A percentile compares a stretch with the other conserved stretches of the same genome.
These are phyloP conservation scores for Myrmaecium sp. DNA, from an alignment of 2,329 filamentous ascomycete genomes.

Conservation along the genomic window DNA sequence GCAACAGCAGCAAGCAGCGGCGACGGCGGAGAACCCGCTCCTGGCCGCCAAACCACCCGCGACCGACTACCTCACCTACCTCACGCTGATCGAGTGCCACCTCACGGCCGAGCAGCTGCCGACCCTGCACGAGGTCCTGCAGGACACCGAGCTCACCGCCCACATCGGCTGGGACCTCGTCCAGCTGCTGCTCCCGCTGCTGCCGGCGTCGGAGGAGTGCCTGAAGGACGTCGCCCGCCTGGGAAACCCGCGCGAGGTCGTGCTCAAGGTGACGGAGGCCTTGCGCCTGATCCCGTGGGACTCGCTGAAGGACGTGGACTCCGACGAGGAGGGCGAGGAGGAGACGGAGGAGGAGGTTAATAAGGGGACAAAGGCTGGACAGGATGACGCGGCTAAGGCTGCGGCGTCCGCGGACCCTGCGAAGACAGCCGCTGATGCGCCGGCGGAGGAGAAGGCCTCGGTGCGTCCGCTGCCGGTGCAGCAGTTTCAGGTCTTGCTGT, in stretches of 20 bases:
- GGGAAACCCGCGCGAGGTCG: slow-evolving; percentile 67
- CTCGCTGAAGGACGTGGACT: slow-evolving; percentile 42
- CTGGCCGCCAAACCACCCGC: slow-evolving; percentile 41
- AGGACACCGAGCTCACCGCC: slow-evolving; percentile 50
- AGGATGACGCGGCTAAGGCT: slow-evolving; percentile 8
- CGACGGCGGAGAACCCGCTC: slow-evolving; percentile 34
- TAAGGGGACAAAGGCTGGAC: slow-evolving; percentile 2
- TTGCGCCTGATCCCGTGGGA: slow-evolving; percentile 42
- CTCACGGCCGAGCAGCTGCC: slow-evolving; percentile 50
- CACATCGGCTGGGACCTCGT: slow-evolving; percentile 78
- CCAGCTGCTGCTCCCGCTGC: slow-evolving; percentile 51
- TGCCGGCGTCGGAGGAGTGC: slow-evolving; percentile 49
- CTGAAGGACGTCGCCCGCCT: slow-evolving; percentile 58
- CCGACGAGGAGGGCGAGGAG: slow-evolving; percentile 28
- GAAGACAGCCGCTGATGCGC: slow-evolving; percentile 12
- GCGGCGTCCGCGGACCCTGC: slow-evolving; percentile 19
- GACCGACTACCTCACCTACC: slow-evolving; percentile 57
- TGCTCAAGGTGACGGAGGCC: slow-evolving; percentile 62
- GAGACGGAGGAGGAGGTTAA: slow-evolving; percentile 6
- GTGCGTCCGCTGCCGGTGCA: slow-evolving; percentile 25
- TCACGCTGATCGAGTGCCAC: slow-evolving; percentile 62
- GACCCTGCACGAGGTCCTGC: slow-evolving; percentile 48
- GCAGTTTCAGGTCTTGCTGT: slow-evolving; percentile 53
- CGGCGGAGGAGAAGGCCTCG: slow-evolving; percentile 8
- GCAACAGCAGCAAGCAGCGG: no score